Evolutionary conservation across 176 grass and related monocot species (phyloP), one percentile per base, ranked within the genome.

Genomic region (Ampelocalamus luodianensis): DNA sequence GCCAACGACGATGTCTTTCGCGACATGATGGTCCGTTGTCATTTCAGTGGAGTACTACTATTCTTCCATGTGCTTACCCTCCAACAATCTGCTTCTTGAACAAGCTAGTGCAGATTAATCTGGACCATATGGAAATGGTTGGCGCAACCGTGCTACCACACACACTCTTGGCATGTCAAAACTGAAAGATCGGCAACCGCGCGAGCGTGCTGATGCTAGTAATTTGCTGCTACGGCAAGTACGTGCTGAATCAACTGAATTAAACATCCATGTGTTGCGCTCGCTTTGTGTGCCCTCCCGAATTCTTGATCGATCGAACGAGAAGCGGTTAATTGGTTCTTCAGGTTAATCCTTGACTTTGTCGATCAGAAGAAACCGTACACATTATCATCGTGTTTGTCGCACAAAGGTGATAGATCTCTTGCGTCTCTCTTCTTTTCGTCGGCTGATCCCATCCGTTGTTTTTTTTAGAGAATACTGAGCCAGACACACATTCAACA

Each of bases 161-260:
- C 81, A 80, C 76, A 34, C 38, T 75, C 87, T 89, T 89, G 81
- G 87, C 69, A 53, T 85, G 81, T 42, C 5, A 40, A 36, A 72
- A 78, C 65, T 11, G 53, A 70, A 55, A 4, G 53, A 4, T 14
- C 13, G 26, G 13, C 6, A 26, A 16, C 8, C 24, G 70, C 24
- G 11, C 45, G 44, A 46, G 44, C 3, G 3, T 46, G 22, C 40
- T 24, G 39, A 7, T 66, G 64, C 65, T 37, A 5, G 63, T 15
- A 6, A 32, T 22, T 20, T 58, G 22, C 14, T 29, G 55, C 37
- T 61, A 29, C 56, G 2, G 56, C 24, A 45, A 1, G 34, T 37
- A 11, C 26, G 38, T 20, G 17, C 36, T 9, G 64, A 68, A 22
- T 37, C 16, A 74, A 22, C 72, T 75, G 72, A 75, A 36, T 38